Evolutionary conservation across 257 asterid genomes (phyloP).

Genomic region (Leonotis leonurus): DNA sequence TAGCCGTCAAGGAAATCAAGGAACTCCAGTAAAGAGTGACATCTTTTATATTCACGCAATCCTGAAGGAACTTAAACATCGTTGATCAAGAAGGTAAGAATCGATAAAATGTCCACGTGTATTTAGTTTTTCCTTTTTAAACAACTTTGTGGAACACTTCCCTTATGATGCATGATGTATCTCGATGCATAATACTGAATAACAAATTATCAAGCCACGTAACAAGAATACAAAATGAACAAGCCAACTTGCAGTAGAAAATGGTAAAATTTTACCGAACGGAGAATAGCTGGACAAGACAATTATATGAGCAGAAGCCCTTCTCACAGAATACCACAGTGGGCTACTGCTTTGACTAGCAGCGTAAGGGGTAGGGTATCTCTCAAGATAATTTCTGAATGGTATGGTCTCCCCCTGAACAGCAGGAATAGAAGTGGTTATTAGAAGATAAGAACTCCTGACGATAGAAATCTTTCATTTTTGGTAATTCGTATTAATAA

Average conservation of each 20-base stretch:
- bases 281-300: constrained; percentile 97
- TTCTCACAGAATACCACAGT: constrained; percentile 90
- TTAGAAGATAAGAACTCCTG: background rate
- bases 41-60: background rate
- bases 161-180: background rate
- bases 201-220: background rate
- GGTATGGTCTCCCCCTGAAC: constrained; percentile 77
- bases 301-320: constrained; percentile 93
- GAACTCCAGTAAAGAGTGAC: background rate
- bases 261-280: constrained; percentile 51
- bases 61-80: background rate
- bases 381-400: constrained; percentile 71
- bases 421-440: constrained; percentile 17
- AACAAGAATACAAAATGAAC: background rate
- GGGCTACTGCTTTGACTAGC: constrained; percentile 84
- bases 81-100: background rate
- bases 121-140: background rate
- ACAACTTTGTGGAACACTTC: background rate
- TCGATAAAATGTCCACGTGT: background rate
- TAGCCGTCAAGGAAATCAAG: background rate
- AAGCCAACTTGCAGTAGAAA: background rate
- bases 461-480: background rate
- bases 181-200: background rate
- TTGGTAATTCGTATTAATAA: background rate
- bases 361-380: constrained; percentile 86